A percentile compares a stretch with the other conserved stretches of the same genome.
Conservation (phyloP, 1,284 basidiomycete species). For the Sanghuangporus sanghuang region DNA sequence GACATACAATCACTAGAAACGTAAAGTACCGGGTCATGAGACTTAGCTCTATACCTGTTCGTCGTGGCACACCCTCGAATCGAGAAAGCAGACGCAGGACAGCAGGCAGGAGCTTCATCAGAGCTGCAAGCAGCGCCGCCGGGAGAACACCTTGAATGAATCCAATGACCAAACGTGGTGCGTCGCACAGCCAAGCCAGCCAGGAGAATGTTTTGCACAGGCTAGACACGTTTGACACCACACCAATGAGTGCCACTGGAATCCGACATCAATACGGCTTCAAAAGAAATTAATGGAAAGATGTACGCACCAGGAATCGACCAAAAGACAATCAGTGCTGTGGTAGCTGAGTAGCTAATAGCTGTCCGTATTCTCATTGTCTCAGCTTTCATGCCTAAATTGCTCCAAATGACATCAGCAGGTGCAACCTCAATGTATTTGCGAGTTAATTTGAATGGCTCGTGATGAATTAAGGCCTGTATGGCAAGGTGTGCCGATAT, state of each 20-base stretch:
- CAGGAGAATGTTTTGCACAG: slow-evolving; percentile 64
- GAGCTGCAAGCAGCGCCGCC: slow-evolving; percentile 76
- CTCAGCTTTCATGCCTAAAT: slow-evolving; percentile 86
- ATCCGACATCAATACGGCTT: slow-evolving; percentile 32
- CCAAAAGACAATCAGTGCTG: slow-evolving; percentile 68
- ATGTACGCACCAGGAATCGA: slow-evolving; percentile 53
- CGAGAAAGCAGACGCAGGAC: slow-evolving; percentile 72
- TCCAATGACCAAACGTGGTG: slow-evolving; percentile 63
- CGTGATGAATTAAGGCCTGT: slow-evolving; percentile 68
- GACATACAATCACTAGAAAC: slow-evolving; percentile 83
- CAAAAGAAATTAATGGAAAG: neutral
- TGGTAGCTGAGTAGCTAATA: slow-evolving; percentile 58
- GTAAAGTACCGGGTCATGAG: slow-evolving; percentile 90
- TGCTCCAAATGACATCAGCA: slow-evolving; percentile 88
- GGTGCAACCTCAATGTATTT: slow-evolving; percentile 74
- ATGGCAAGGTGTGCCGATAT: slow-evolving; percentile 88
- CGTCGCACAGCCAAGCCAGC: slow-evolving; percentile 79
- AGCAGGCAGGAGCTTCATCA: slow-evolving; percentile 91
- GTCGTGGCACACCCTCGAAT: slow-evolving; percentile 80
- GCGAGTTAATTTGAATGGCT: slow-evolving; percentile 71
- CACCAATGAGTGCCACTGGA: slow-evolving; percentile 79
- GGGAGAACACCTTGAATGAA: slow-evolving; percentile 92
- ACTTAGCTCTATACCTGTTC: slow-evolving; percentile 80
- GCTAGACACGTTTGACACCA: slow-evolving; percentile 75
- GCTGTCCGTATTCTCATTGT: slow-evolving; percentile 65